Conservation (phyloP, 768 basidiomycete genomes). For the Strobilomyces echinocephalus region DNA sequence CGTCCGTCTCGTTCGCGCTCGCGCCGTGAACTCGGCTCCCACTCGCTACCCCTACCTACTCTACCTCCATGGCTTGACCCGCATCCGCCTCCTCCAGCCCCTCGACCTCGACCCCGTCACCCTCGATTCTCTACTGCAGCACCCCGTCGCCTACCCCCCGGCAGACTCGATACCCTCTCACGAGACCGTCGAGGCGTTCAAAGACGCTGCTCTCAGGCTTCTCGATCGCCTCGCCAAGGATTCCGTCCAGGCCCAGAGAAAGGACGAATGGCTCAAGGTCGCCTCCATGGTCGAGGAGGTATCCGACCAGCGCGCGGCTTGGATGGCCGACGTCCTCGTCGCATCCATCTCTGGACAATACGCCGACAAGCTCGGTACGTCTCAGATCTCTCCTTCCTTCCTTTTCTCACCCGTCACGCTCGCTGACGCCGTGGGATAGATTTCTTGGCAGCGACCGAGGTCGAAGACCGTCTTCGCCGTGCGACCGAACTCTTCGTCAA, state of each 20-base stretch:
- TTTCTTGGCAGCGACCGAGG: slow-evolving; percentile 55
- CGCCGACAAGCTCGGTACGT: slow-evolving; percentile 65
- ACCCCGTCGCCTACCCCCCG: slow-evolving; percentile 45
- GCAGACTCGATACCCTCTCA: slow-evolving; percentile 41
- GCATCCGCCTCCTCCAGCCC: slow-evolving; percentile 52
- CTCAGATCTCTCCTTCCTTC: not conserved
- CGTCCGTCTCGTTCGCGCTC: slow-evolving; percentile 62
- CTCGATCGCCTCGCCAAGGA: slow-evolving; percentile 58
- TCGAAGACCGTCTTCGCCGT: slow-evolving; percentile 58
- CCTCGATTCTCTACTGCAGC: slow-evolving; percentile 33
- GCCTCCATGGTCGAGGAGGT: slow-evolving; percentile 70
- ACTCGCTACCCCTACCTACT: slow-evolving; percentile 60
- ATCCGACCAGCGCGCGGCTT: slow-evolving; percentile 55
- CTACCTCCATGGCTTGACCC: slow-evolving; percentile 66
- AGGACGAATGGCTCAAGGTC: slow-evolving; percentile 67
- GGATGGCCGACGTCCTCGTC: slow-evolving; percentile 77
- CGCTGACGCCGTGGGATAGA: slow-evolving; percentile 34
- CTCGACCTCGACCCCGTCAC: slow-evolving; percentile 26
- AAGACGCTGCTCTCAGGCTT: slow-evolving; percentile 58
- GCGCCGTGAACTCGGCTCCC: slow-evolving; percentile 31
- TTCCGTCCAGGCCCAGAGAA: slow-evolving; percentile 40
- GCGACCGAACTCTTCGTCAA: slow-evolving; percentile 71
- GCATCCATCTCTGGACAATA: slow-evolving; percentile 55
- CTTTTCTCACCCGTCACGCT: not conserved
- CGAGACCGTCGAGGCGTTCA: slow-evolving; percentile 63